Evolutionary conservation across 768 basidiomycete species (phyloP), one percentile per base, ranked within the genome.

Genomic region (Boletus barrowsii): DNA sequence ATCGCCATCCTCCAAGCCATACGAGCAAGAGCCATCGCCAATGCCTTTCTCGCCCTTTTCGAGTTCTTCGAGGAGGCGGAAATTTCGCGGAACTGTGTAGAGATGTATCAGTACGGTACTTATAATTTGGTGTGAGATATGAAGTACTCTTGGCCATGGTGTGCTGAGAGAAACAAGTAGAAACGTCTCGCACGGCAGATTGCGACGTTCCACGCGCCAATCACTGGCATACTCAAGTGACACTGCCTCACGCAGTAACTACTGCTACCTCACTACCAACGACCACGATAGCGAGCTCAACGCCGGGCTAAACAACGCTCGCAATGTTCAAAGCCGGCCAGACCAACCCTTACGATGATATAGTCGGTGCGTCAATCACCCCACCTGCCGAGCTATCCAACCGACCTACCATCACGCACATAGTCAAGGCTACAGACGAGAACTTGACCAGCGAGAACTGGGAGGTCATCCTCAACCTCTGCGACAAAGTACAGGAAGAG

Each of bases 21-120:
- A 99, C 18, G 93, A 96, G 76, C 93, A 97, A 17, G 90, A 93
- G 51, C 95, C 96, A 75, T 98, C 96, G 59, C 96, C 96, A 69
- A 98, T 93, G 49, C 97, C 97, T 73, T 99, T 99, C 80, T 99
- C 97, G 66, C 97, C 97, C 75, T 98, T 98, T 73, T 99, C 97
- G 60, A 99, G 88, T 77, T 99, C 97, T 69, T 97, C 97, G 37
- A 99, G 84, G 20, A 98, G 84, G 47, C 91, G 83, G 78, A 98
- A 98, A 75, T 95, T 98, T 68, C 96, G 83, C 26, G 96, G 96
- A 58, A 99, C 96, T 98, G 67, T 20, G 11, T 42, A 18, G 11
- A 30, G 15, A n/a, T 17, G n/a, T 26, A 22, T 58, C 13, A 60
- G 57, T 40, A 40, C 7, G 5, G 10, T 15, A 46, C 10, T 13